phyloP scores from a whole-genome alignment of 2,329 filamentous ascomycete genomes.

The Colletotrichum sp. region DNA sequence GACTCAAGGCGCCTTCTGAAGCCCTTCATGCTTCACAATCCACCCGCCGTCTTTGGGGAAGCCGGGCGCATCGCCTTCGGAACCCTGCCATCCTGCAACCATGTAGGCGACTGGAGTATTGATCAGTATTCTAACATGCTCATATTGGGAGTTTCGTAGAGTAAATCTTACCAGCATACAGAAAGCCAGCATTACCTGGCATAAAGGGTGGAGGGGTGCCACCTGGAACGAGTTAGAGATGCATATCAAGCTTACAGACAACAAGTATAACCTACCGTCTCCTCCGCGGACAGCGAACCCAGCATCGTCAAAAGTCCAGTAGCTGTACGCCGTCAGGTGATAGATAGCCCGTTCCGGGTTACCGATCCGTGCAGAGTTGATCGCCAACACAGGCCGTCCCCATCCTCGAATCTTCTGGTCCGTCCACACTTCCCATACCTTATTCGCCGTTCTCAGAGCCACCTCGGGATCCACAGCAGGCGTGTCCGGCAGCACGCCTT shows the following conservation, averaged over 20 bases:
- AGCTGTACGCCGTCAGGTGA: conserved; percentile 46
- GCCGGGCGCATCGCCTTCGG: conserved; percentile 31
- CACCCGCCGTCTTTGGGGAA: conserved; percentile 40
- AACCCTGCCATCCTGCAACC: conserved; percentile 26
- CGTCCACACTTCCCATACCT: conserved; percentile 44
- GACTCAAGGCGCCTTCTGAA: conserved; percentile 29
- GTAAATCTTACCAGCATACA: conserved; percentile 32
- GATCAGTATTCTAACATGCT: not conserved
- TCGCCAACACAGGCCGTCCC: conserved; percentile 52
- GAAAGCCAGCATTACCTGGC: conserved; percentile 41
- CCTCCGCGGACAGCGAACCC: conserved; percentile 35
- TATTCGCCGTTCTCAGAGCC: conserved; percentile 40
- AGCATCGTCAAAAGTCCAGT: conserved; percentile 46
- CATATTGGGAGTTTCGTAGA: fast-evolving
- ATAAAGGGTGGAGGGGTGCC: conserved; percentile 40
- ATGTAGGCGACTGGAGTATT: conserved; percentile 37
- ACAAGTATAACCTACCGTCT: too few species aligned
- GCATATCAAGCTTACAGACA: too few species aligned
- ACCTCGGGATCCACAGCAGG: conserved; percentile 40
- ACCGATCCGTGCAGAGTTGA: conserved; percentile 47
- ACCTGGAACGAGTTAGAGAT: too few species aligned
- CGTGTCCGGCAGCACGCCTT: conserved; percentile 47
- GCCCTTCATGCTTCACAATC: conserved; percentile 38
- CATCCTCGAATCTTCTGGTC: conserved; percentile 48
- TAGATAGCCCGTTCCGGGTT: conserved; percentile 45